Base-by-base conservation (phyloP, 805 yeast genomes). In the Wickerhamomyces bovis region DNA sequence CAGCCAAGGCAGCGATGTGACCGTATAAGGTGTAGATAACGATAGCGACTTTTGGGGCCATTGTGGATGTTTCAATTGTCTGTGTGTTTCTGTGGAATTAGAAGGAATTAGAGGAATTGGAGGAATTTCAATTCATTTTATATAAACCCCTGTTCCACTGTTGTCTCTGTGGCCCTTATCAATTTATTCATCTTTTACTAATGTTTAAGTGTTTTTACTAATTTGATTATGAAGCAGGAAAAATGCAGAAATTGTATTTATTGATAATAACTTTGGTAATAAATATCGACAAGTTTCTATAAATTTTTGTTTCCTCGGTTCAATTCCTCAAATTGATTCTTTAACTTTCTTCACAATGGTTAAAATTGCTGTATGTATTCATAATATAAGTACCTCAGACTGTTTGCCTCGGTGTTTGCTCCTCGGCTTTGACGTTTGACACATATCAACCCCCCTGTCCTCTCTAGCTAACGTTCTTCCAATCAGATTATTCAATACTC, bases 11-110 rank as follows among this genome's bases (percentile, higher is more conserved):
- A 50, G 81, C 80, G 54, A 83, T 70, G 70, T 88, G 96, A 49
- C 89, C 89, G 71, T 85, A 88, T 54, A 83, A 62, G 36, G 96
- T 83, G 75, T 88, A 89, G 64, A 82, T 80, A 65, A 88, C 73
- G 55, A 88, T 81, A 7, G 54, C 54, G n/a, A 52, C 46, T 43
- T 50, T 52, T 46, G 74, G 70, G 22, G 66, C 62, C 68, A 63
- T 65, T 56, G 33, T 53, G 28, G 11, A 13, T 21, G 21, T 33
- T 33, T 33, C 38, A 33, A 33, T 33, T 33, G 38, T 5, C 5
- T 33, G 12, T n/a, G 15, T 12, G 7, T 30, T 30, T 30, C 15
- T n/a, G 19, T n/a, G 36, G 12, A 31, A 31, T n/a, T 15, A 31
- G 36, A 13, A 12, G 15, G 15, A 23, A 6, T 6, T 23, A 25